Evolutionary conservation across 2,329 filamentous ascomycete genomes (phyloP).

Genomic region (Penicillium sp.): DNA sequence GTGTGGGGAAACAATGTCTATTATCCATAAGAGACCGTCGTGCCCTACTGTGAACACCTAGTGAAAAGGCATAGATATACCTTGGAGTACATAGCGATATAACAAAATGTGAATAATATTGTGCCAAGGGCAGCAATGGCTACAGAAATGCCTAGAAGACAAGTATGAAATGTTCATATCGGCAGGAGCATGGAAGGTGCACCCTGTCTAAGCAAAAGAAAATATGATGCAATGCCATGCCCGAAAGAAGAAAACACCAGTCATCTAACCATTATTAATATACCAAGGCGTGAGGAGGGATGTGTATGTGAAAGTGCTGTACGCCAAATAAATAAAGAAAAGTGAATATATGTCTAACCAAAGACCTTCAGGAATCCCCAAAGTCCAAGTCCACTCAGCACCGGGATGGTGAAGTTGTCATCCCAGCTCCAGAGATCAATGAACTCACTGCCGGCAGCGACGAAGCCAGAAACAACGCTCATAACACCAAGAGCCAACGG

Average conservation of each 20-base stretch:
- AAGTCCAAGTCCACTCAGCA: conserved; percentile 83
- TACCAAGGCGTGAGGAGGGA: not conserved
- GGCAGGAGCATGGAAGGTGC: not conserved
- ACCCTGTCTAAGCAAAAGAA: conserved; percentile 11
- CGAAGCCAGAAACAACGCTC: conserved; percentile 83
- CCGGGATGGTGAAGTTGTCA: conserved; percentile 95
- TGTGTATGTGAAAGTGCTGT: conserved; percentile 1
- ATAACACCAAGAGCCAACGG: conserved; percentile 73
- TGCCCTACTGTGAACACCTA: no score
- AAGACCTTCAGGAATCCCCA: conserved; percentile 92
- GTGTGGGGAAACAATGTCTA: no score
- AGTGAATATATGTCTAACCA: conserved; percentile 44
- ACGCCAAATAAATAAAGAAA: not conserved
- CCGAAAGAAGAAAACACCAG: conserved; percentile 8
- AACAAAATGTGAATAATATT: not conserved
- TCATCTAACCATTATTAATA: conserved; percentile 13
- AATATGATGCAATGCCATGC: conserved; percentile 18
- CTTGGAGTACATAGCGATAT: no score
- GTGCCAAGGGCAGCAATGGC: not conserved
- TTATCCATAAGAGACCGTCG: no score
- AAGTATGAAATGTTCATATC: not conserved
- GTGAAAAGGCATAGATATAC: no score
- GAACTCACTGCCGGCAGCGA: conserved; percentile 85
- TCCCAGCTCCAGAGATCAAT: conserved; percentile 93
- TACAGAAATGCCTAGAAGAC: not conserved